Evolutionary conservation across 2,329 filamentous ascomycete genomes (phyloP).

Genomic region (Cytospora paraplurivora): DNA sequence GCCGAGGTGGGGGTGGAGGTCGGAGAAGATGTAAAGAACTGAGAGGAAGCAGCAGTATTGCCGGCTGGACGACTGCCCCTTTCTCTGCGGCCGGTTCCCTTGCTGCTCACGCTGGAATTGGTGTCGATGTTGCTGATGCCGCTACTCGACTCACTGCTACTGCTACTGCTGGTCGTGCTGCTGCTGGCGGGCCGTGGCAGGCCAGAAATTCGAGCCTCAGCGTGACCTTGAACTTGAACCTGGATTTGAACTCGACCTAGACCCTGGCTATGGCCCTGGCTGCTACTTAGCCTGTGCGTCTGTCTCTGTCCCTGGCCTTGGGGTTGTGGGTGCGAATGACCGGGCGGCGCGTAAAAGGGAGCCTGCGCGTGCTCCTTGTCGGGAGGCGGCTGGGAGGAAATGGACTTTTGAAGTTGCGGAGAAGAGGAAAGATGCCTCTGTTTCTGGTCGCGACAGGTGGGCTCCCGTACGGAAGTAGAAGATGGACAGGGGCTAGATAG

Average conservation of each 20-base stretch:
- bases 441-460: not conserved
- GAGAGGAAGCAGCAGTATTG: not conserved
- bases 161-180: not conserved
- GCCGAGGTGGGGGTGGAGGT: slow-evolving; percentile 8
- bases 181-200: slow-evolving; percentile 19
- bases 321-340: not conserved
- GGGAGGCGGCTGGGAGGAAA: not conserved
- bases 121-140: slow-evolving; percentile 12
- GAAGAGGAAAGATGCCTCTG: slow-evolving; percentile 3
- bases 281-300: not conserved
- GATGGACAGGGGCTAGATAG: not conserved
- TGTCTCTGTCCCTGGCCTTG: slow-evolving; percentile 1
- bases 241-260: slow-evolving; percentile 5
- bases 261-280: not conserved
- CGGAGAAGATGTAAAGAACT: slow-evolving; percentile 1
- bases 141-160: slow-evolving; percentile 5
- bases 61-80: slow-evolving; percentile 35
- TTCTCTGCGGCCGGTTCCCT: slow-evolving; percentile 25
- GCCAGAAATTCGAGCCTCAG: not conserved
- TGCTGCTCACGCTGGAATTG: slow-evolving; percentile 4
- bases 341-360: slow-evolving; percentile 1
- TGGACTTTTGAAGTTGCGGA: slow-evolving; percentile 3
- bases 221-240: slow-evolving; percentile 11
- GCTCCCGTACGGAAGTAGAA: slow-evolving; percentile 11
- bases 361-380: slow-evolving; percentile 5